Base-by-base conservation (phyloP, 1,139 yeast species). In the Entelexis sorbosivorans region DNA sequence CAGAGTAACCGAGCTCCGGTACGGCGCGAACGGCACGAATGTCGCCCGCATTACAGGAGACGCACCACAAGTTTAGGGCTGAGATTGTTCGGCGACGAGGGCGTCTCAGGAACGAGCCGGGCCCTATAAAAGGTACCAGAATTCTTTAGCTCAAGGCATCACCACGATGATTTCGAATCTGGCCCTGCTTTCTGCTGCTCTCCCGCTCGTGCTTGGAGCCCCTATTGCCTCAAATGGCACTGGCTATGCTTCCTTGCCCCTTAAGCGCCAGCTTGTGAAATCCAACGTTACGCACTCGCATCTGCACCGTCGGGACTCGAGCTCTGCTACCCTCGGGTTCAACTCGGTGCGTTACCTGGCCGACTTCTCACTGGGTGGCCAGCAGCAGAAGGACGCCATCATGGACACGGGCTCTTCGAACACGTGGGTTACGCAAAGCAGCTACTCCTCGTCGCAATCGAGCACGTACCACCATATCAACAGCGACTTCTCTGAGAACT, bases 271-370 rank as follows among this genome's bases (percentile, higher is more conserved):
- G n/a, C 24, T 40, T 16, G 44, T 40, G 16, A 20, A 33, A 24
- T 10, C 47, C 10, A 40, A 40, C 14, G 35, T 17, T 1, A 40
- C 44, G 5, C 16, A 19, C 16, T 5, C 35, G 10, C 31, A 28
- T 10, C 26, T 40, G 35, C 44, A 29, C 35, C 44, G 44, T 9
- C 44, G 44, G 17, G 28, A 17, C 17, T n/a, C 28, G 16, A 13
- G 26, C 9, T 36, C 40, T n/a, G 42, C n/a, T 9, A 13, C 36
- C 14, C n/a, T 20, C 14, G 46, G 43, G n/a, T 16, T 22, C 33
- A 44, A 55, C 45, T 69, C 77, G 11, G 64, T 85, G 13, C 47
- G 94, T 83, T 65, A 76, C 79, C 33, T 79, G 86, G 66, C 68
- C 87, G 61, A 73, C 85, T 55, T 72, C 76, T 50, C 88, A 84